phyloP scores from a whole-genome alignment of 257 asterid genomes.

The Nicotiana undulata region DNA sequence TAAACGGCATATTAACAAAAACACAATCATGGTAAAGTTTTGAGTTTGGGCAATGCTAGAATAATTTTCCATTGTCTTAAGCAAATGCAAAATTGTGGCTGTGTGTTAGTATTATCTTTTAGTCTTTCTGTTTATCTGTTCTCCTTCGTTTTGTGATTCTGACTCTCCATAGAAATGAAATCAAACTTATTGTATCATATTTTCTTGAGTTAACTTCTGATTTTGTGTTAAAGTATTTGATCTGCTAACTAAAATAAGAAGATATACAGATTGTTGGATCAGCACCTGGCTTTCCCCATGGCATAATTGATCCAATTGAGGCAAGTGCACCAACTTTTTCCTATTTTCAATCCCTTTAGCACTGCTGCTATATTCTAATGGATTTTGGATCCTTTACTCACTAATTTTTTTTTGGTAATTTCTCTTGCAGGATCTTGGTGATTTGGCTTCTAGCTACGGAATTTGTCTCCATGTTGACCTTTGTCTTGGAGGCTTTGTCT shows the following conservation, averaged over 20 bases:
- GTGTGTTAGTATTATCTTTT: neutral
- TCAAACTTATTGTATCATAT: neutral
- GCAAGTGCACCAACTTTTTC: constrained; percentile 25
- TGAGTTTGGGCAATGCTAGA: neutral
- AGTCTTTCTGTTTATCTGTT: neutral
- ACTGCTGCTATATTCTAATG: neutral
- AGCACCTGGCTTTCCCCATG: constrained; percentile 99
- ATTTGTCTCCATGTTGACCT: constrained; percentile 95
- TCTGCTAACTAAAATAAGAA: constrained; percentile 12
- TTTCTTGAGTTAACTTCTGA: constrained; percentile 4
- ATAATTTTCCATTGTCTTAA: neutral
- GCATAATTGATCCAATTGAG: constrained; percentile 97
- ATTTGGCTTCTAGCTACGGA: constrained; percentile 54
- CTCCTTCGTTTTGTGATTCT: neutral
- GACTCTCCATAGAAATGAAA: neutral
- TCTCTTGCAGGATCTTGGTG: constrained; percentile 79
- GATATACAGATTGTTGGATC: constrained; percentile 90
- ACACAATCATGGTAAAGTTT: constrained; percentile 66
- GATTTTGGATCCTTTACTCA: neutral
- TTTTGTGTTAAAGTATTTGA: neutral
- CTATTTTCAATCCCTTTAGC: neutral
- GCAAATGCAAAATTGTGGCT: neutral
- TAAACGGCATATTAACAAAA: constrained; percentile 56
- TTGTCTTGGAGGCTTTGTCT: constrained; percentile 96
- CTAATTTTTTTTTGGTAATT: constrained; percentile 2